These are phyloP conservation scores for Heritiera littoralis DNA, from an alignment of 345 rosid genomes.

Conservation along the genomic window DNA sequence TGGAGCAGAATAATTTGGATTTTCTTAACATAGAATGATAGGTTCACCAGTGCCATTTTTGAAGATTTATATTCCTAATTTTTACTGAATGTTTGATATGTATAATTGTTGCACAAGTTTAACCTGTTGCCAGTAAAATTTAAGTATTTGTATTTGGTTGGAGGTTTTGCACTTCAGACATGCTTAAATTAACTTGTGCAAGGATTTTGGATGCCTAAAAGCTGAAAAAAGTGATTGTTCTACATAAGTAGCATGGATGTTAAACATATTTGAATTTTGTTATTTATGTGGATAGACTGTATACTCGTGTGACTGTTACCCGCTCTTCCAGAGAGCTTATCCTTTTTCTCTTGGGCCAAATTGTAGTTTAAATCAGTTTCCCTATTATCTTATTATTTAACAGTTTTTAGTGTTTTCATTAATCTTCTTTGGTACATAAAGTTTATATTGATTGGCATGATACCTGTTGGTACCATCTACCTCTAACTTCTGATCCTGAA, in stretches of 20 bases:
- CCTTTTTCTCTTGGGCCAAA: background rate
- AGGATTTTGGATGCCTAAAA: constrained; percentile 12
- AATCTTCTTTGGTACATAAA: background rate
- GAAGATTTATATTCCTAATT: background rate
- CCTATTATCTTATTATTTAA: background rate
- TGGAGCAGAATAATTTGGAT: background rate
- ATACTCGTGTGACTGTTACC: background rate
- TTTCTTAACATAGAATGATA: background rate
- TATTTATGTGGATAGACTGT: background rate
- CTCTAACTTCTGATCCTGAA: background rate
- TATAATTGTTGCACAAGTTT: background rate
- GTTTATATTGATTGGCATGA: background rate
- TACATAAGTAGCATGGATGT: background rate
- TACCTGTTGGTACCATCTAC: background rate
- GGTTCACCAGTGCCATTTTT: background rate
- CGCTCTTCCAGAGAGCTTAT: background rate
- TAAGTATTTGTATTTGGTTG: background rate
- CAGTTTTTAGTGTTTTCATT: background rate
- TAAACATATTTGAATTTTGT: background rate
- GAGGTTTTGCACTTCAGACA: background rate
- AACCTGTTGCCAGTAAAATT: background rate
- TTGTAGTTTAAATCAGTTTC: background rate
- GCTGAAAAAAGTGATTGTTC: background rate
- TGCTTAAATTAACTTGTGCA: background rate
- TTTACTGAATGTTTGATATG: background rate